Base-by-base conservation (phyloP, 192 early-diverging fungal species). In the Coemansia sp. region DNA sequence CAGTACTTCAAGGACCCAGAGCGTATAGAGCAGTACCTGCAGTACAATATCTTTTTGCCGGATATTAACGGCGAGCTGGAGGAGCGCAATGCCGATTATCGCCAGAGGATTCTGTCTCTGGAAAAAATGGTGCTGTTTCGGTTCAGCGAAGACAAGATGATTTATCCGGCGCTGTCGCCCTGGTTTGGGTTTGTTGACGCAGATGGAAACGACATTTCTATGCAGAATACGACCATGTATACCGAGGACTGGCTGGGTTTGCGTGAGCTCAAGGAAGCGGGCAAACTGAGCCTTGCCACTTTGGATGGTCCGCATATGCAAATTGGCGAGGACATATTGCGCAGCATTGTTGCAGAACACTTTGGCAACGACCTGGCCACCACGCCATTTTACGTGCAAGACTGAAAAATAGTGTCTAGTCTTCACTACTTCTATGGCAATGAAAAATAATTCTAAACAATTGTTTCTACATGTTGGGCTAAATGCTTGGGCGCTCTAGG, bases 1-100 rank as follows among this genome's bases (percentile, higher is more conserved):
- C 96, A 98, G 77, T 98, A 97, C 52, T 98, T 83, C 60, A 92
- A 92, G 54, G 86, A 85, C 36, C 77, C 81, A 0, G 59, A 52
- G 35, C 81, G 82, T n/a, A 51, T 85, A 21, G 80, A 84, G 31
- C 77, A 64, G 30, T 98, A 98, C 69, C 46, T 90, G 35, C 55
- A 85, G 48, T 66, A 74, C 56, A 91, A 85, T 56, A 85, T 90
- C 17, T 98, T 95, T 58, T 76, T 98, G 23, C 90, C 96, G 0
- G 83, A 87, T 43, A 77, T 95, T 39, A 98, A 98, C 62, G 86
- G 91, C 68, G 93, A 97, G 52, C 38, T 70, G 17, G 56, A 22
- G 1, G 37, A 66, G 74, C 38, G 41, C 41, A 89, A 90, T 50
- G 33, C 42, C 19, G 76, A 61, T 0, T 98, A 94, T 48, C 61